These are phyloP conservation scores for Striga asiatica DNA, from an alignment of 257 asterid species.

Conservation along the genomic window DNA sequence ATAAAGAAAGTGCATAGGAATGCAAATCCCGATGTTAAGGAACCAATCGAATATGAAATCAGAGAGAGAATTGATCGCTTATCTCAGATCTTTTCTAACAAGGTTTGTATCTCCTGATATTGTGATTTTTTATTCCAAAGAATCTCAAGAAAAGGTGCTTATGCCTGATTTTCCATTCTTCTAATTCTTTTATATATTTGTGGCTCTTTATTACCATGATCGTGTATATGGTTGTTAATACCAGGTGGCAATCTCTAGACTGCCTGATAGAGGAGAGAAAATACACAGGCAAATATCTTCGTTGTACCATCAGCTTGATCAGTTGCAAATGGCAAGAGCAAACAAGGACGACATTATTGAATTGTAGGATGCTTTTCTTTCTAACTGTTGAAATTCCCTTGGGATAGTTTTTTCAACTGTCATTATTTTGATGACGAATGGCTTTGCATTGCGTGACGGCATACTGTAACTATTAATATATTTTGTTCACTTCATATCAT, in stretches of 20 bases:
- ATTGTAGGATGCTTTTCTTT: too few species aligned
- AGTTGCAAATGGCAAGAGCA: constrained; percentile 21
- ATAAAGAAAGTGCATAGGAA: constrained; percentile 34
- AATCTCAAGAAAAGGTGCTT: not conserved
- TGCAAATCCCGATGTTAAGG: constrained; percentile 27
- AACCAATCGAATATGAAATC: constrained; percentile 53
- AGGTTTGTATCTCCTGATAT: constrained; percentile 39
- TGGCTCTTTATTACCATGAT: not conserved
- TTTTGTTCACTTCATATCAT: too few species aligned
- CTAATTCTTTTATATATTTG: not conserved
- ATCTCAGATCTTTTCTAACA: constrained; percentile 30
- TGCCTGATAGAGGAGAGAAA: constrained; percentile 76
- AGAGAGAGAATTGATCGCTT: constrained; percentile 48
- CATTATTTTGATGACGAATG: too few species aligned
- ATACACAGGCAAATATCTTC: constrained; percentile 46
- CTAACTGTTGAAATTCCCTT: too few species aligned
- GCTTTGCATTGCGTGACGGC: too few species aligned
- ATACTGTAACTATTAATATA: too few species aligned
- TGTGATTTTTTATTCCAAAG: not conserved
- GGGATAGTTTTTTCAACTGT: too few species aligned
- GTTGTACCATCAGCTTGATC: constrained; percentile 38
- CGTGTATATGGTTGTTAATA: not conserved
- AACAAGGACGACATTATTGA: constrained; percentile 22
- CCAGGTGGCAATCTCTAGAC: constrained; percentile 44
- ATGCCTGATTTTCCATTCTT: not conserved